A percentile compares a stretch with the other conserved stretches of the same genome.
These are phyloP conservation scores for Ceratobasidium sp. DNA, from an alignment of 1,284 basidiomycete genomes.

Conservation along the genomic window DNA sequence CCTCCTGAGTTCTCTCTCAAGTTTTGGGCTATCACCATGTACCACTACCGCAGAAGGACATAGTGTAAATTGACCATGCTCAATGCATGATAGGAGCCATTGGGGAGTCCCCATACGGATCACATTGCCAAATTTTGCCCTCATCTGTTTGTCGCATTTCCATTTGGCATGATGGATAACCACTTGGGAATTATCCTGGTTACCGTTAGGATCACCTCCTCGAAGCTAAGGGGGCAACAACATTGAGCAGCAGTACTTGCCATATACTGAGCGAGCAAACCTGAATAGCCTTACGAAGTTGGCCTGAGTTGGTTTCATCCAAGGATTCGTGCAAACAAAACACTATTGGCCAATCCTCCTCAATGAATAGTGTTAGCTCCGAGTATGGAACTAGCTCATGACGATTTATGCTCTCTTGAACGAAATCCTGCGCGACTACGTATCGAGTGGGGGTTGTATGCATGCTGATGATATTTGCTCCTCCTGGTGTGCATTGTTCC, in stretches of 20 bases:
- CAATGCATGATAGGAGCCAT: not conserved
- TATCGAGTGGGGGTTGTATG: not conserved
- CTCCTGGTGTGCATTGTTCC: not conserved
- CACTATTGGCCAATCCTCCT: conserved; percentile 2
- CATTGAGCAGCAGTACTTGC: not conserved
- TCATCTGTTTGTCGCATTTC: too few species aligned
- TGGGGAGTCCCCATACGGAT: not conserved
- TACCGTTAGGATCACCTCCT: not conserved
- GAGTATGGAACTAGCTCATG: not conserved
- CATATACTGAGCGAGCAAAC: not conserved
- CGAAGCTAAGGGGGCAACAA: not conserved
- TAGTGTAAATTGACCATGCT: not conserved
- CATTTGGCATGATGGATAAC: conserved; percentile 1
- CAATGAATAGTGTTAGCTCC: not conserved
- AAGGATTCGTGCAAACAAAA: conserved; percentile 24
- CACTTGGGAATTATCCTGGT: not conserved
- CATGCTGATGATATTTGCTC: not conserved
- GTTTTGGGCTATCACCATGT: not conserved
- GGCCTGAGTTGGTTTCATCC: not conserved
- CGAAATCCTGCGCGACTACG: not conserved
- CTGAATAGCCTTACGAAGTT: not conserved
- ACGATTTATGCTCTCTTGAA: conserved; percentile 11
- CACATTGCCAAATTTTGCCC: not conserved
- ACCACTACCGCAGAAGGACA: not conserved
- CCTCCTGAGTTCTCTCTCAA: not conserved